Percentiles rank a stretch among this genome's conserved stretches.
Conservation (phyloP, 2,329 filamentous ascomycete species). For the Penicillium crustosum region DNA sequence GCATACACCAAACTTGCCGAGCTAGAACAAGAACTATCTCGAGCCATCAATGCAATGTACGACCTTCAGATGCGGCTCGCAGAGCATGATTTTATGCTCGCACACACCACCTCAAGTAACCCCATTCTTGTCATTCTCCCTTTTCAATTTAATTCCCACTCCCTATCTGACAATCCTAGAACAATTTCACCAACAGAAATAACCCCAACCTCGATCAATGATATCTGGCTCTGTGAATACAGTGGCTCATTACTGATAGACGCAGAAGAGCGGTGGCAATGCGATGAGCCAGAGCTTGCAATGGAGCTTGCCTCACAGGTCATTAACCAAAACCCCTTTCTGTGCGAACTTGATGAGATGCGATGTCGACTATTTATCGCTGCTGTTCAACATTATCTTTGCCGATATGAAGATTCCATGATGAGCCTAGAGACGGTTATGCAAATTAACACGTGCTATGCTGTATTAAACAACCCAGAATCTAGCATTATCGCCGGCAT, state of each 20-base stretch:
- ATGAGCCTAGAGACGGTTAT: conserved; percentile 8
- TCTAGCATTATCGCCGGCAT: conserved; percentile 14
- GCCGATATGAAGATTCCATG: conserved; percentile 15
- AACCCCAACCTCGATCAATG: conserved; percentile 15
- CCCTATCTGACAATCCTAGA: background rate
- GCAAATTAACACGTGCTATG: background rate
- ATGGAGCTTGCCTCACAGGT: conserved; percentile 7
- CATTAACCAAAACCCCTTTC: conserved; percentile 6
- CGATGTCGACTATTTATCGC: conserved; percentile 18
- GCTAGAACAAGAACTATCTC: conserved; percentile 6
- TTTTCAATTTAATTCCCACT: background rate
- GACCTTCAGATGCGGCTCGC: conserved; percentile 5
- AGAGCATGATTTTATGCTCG: conserved; percentile 17
- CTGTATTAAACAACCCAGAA: background rate
- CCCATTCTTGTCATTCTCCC: background rate
- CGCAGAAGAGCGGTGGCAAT: conserved; percentile 17
- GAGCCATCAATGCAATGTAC: conserved; percentile 11
- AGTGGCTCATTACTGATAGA: conserved; percentile 8
- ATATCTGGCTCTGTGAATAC: conserved; percentile 20
- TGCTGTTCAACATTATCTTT: conserved; percentile 12
- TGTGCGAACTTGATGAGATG: conserved; percentile 13
- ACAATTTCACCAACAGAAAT: background rate
- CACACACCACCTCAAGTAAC: conserved; percentile 9
- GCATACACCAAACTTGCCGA: background rate
- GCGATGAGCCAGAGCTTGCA: conserved; percentile 11